Evolutionary conservation across 1,284 basidiomycete species (phyloP), one percentile per base, ranked within the genome.

Genomic region (Mycena citricolor): DNA sequence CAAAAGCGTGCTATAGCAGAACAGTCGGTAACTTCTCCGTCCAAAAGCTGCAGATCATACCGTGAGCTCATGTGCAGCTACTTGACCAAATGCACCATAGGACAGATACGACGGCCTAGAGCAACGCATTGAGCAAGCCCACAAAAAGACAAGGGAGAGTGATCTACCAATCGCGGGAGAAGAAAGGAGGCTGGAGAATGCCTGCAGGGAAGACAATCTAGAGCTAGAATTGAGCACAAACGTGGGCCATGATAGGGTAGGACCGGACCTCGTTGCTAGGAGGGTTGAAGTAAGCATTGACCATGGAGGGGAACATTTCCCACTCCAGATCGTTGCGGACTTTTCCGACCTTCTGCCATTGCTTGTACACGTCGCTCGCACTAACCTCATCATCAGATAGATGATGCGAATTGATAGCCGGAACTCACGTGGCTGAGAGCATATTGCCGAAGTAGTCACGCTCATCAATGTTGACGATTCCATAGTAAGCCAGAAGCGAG

Each of bases 121-220:
- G 32, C 42, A 51, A n/a, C n/a, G n/a, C n/a, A n/a, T n/a, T n/a
- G n/a, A n/a, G 2, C 13, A 47, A 13, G 35, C n/a, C 12, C 32
- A 30, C 12, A 19, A 38, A 10, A 19, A 47, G 36, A 31, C 14
- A n/a, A 24, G 36, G 22, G n/a, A n/a, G n/a, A n/a, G n/a, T n/a
- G n/a, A n/a, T 69, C 17, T 63, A 89, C 91, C 92, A 97, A 47
- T 82, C 71, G 43, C 80, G 71, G 11, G 80, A 80, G 74, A 97
- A 98, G 79, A 95, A 98, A 0, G 94, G 94, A 2, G 90, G 84
- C 57, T 88, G 91, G 31, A 98, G 69, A 59, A 98, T 94, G 29
- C 95, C 95, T 12, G 95, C 95, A 4, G 95, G 94, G 74, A 99
- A 97, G 13, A 94, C 91, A 47, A 97, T 95, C 84, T 95, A 68